Evolutionary conservation across 2,329 filamentous ascomycete species (phyloP).

Genomic region (Didymellaceae sp.): DNA sequence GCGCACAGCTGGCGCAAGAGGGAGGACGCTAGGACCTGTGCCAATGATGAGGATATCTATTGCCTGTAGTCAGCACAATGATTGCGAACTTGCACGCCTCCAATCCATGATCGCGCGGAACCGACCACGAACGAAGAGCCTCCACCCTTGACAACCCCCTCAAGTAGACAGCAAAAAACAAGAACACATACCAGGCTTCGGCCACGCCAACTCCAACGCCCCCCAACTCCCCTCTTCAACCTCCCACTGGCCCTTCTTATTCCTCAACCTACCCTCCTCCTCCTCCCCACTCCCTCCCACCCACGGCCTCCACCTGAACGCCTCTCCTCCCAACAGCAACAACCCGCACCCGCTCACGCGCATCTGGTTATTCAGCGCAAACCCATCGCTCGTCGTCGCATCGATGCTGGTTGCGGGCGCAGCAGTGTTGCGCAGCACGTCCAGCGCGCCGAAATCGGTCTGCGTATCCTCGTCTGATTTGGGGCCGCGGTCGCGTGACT

Average conservation of each 20-base stretch:
- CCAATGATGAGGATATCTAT: conserved; percentile 89
- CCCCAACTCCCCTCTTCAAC: conserved; percentile 74
- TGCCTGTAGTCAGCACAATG: conserved; percentile 14
- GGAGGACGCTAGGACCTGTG: conserved; percentile 75
- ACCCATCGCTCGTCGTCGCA: conserved; percentile 80
- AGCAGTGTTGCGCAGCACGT: conserved; percentile 79
- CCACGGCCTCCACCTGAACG: conserved; percentile 90
- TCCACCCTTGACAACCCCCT: neutral
- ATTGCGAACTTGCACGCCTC: too few species aligned
- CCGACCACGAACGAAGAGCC: too few species aligned
- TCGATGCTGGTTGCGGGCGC: conserved; percentile 84
- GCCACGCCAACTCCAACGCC: conserved; percentile 79
- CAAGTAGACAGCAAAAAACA: neutral
- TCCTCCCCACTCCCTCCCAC: conserved; percentile 48
- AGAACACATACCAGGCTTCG: conserved; percentile 75
- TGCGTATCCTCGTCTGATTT: conserved; percentile 67
- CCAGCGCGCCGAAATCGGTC: conserved; percentile 75
- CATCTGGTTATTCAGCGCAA: conserved; percentile 82
- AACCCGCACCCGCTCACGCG: conserved; percentile 73
- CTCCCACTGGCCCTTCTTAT: conserved; percentile 82
- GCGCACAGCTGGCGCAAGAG: conserved; percentile 77
- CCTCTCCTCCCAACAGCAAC: conserved; percentile 83
- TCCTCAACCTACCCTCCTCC: conserved; percentile 61
- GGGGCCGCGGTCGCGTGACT: conserved; percentile 65
- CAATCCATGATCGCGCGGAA: neutral